Percentiles rank a stretch among this genome's conserved stretches.
phyloP scores from a whole-genome alignment of 2,329 filamentous ascomycete genomes.

The Aspergillus pseudonomiae region DNA sequence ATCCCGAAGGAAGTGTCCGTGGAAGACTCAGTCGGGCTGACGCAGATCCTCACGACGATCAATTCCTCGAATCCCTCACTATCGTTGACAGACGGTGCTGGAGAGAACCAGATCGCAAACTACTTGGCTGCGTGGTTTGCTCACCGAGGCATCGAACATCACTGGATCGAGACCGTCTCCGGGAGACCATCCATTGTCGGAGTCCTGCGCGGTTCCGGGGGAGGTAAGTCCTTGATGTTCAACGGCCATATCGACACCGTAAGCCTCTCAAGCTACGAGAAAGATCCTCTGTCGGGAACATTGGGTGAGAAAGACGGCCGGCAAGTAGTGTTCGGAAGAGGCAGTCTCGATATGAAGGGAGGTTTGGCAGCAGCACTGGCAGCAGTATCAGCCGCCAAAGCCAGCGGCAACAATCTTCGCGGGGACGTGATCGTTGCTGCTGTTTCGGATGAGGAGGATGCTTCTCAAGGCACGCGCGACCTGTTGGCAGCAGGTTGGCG shows the following conservation, averaged over 20 bases:
- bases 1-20: slow-evolving; percentile 46
- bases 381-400: slow-evolving; percentile 44
- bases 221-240: slow-evolving; percentile 54
- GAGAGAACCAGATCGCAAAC: slow-evolving; percentile 51
- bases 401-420: slow-evolving; percentile 30
- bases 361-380: slow-evolving; percentile 54
- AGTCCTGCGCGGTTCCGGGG: slow-evolving; percentile 50
- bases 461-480: slow-evolving; percentile 56
- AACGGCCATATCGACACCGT: slow-evolving; percentile 60
- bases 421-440: slow-evolving; percentile 58
- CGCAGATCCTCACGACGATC: slow-evolving; percentile 52
- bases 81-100: slow-evolving; percentile 46
- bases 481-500: slow-evolving; percentile 56
- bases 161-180: slow-evolving; percentile 51
- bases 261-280: slow-evolving; percentile 51
- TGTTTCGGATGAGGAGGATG: slow-evolving; percentile 58
- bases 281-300: slow-evolving; percentile 49
- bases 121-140: slow-evolving; percentile 56
- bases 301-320: slow-evolving; percentile 39
- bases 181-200: slow-evolving; percentile 57
- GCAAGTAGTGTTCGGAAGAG: slow-evolving; percentile 48
- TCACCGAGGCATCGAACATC: slow-evolving; percentile 54
- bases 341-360: slow-evolving; percentile 56
- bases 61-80: slow-evolving; percentile 54
- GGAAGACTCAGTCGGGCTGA: slow-evolving; percentile 48